phyloP scores from a whole-genome alignment of 192 early-diverging fungal genomes.

The Dispira parvispora region DNA sequence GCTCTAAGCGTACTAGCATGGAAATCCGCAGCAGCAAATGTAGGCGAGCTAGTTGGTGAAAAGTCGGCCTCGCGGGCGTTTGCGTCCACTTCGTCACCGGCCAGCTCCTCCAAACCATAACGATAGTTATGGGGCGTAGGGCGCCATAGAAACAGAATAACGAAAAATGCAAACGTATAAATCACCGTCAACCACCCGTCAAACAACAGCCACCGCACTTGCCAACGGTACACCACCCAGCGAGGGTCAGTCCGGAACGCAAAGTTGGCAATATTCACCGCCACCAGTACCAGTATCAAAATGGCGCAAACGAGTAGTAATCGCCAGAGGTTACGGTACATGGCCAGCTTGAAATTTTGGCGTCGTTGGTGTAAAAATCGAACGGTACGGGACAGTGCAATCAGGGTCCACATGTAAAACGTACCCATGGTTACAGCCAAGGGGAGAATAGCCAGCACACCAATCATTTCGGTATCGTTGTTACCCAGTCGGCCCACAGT shows the following conservation, averaged over 20 bases:
- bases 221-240: conserved; percentile 67
- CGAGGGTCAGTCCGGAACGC: conserved; percentile 35
- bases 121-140: conserved; percentile 84
- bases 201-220: conserved; percentile 75
- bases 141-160: conserved; percentile 78
- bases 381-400: conserved; percentile 63
- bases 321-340: conserved; percentile 73
- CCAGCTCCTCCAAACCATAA: conserved; percentile 75
- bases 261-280: conserved; percentile 67
- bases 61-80: conserved; percentile 41
- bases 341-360: conserved; percentile 77
- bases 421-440: conserved; percentile 75
- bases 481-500: conserved; percentile 56
- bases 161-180: conserved; percentile 61
- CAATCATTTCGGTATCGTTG: conserved; percentile 37
- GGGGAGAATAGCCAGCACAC: conserved; percentile 71
- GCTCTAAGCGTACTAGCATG: neutral
- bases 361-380: conserved; percentile 53
- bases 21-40: conserved; percentile 1
- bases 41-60: conserved; percentile 1
- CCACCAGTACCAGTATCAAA: conserved; percentile 60
- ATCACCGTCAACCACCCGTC: conserved; percentile 87
- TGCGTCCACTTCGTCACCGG: conserved; percentile 50
- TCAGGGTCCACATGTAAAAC: conserved; percentile 91
- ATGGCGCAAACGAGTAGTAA: conserved; percentile 61